Evolutionary conservation across 495 filamentous ascomycete species (phyloP).

Genomic region (Mycothermus thermophilus): DNA sequence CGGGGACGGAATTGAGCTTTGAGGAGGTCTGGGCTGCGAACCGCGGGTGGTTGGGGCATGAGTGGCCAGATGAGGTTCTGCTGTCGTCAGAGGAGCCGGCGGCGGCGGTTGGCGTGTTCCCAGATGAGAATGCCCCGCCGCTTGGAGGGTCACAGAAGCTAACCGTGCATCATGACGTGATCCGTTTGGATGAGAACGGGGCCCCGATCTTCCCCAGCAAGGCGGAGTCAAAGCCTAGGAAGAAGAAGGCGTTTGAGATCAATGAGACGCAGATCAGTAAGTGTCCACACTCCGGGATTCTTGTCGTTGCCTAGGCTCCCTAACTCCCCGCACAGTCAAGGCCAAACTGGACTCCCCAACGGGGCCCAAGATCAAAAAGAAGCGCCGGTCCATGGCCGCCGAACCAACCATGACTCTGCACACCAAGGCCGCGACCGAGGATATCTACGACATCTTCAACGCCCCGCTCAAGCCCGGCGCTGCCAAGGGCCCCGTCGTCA

Average conservation of each 20-base stretch:
- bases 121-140: constrained; percentile 12
- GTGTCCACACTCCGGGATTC: constrained; percentile 12
- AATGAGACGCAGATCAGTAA: constrained; percentile 77
- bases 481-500: constrained; percentile 31
- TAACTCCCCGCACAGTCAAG: constrained; percentile 50
- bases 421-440: constrained; percentile 87
- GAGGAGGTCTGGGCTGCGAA: constrained; percentile 77
- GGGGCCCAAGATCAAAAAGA: constrained; percentile 62
- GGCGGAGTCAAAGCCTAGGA: constrained; percentile 33
- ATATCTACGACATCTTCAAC: constrained; percentile 95
- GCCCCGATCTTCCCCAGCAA: constrained; percentile 19
- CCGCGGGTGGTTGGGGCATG: constrained; percentile 60
- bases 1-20: constrained; percentile 62
- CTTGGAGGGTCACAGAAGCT: constrained; percentile 26
- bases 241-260: constrained; percentile 62
- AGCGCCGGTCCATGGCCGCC: constrained; percentile 34
- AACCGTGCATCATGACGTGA: constrained; percentile 30
- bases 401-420: constrained; percentile 97
- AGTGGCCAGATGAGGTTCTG: constrained; percentile 59
- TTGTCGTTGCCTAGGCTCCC: background rate
- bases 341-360: constrained; percentile 82
- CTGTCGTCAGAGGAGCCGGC: no score
- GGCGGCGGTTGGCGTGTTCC: constrained; percentile 5
- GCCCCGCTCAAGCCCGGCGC: constrained; percentile 53
- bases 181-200: constrained; percentile 40